Conservation (phyloP, 305 asterid species). For the Salvia sclarea region DNA sequence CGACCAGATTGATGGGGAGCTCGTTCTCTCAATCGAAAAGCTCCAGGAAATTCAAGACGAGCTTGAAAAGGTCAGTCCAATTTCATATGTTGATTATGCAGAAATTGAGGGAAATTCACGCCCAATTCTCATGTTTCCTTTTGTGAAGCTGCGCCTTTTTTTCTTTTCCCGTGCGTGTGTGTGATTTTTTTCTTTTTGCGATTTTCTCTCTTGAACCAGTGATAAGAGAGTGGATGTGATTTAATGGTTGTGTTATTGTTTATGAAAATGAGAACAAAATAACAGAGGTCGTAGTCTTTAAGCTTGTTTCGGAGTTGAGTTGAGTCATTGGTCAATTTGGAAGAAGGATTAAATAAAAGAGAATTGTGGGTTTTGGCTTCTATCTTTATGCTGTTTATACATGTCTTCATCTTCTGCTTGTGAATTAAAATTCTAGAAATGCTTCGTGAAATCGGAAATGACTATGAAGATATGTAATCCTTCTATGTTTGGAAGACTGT, state of each 20-base stretch:
- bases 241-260: neutral
- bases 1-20: constrained; percentile 58
- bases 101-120: neutral
- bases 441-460: constrained; percentile 1
- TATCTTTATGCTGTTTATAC: neutral
- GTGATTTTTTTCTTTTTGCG: neutral
- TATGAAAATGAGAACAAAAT: neutral
- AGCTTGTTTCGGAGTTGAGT: constrained; percentile 3
- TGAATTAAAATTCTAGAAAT: neutral
- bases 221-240: neutral
- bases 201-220: neutral
- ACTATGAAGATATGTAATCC: neutral
- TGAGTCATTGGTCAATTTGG: neutral
- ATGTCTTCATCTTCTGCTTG: neutral
- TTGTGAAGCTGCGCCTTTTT: neutral
- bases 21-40: constrained; percentile 68
- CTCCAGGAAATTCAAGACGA: constrained; percentile 92
- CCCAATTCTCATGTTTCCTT: neutral
- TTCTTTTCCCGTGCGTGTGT: neutral
- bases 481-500: neutral
- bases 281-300: neutral
- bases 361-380: neutral
- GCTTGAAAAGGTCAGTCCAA: constrained; percentile 64
- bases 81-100: constrained; percentile 13
- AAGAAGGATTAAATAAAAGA: neutral